Base-by-base conservation (phyloP, 306 rosid genomes). In the Arachis stenosperma region DNA sequence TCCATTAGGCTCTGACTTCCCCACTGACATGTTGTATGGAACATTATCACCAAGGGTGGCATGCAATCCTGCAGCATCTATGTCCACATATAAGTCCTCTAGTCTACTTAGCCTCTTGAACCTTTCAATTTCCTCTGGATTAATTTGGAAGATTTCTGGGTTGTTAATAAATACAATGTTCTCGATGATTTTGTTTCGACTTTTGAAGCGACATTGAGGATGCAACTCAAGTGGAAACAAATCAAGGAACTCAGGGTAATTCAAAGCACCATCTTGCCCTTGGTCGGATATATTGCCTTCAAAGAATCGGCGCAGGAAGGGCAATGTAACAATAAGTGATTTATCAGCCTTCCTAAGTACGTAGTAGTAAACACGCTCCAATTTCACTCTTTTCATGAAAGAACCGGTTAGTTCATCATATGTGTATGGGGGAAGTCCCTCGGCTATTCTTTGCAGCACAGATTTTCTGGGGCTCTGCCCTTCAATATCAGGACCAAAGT, bases 31-130 rank as follows among this genome's bases (percentile, higher is more conserved):
- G 54, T 29, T 56, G 46, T 66, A 17, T 42, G 29, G 51, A 75
- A 54, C 61, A 58, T 5, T 7, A 41, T 46, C 58, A 58, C 75
- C 63, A 14, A 64, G 41, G 64, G 65, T 46, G 75, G 66, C 12
- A 50, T 50, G 79, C 73, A 81, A 72, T 53, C 79, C 82, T 13
- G 78, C 78, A 56, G 77, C 81, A 54, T 88, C 85, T 55, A 59
- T 75, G 60, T 85, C 85, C 66, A 89, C 68, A 61, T 79, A 39
- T 58, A 92, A 71, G 68, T 73, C 91, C 68, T 83, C 68, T 46
- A 89, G 65, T 9, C 96, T 85, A 57, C 88, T 83, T 43, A 89
- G 84, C 84, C 85, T 85, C 88, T 83, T 90, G 75, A 88, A 92
- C 82, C 90, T 85, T 60, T 86, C 89, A 60, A 86, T 6, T 62